Conservation (phyloP, 192 early-diverging fungal species). For the Coemansia sp. region DNA sequence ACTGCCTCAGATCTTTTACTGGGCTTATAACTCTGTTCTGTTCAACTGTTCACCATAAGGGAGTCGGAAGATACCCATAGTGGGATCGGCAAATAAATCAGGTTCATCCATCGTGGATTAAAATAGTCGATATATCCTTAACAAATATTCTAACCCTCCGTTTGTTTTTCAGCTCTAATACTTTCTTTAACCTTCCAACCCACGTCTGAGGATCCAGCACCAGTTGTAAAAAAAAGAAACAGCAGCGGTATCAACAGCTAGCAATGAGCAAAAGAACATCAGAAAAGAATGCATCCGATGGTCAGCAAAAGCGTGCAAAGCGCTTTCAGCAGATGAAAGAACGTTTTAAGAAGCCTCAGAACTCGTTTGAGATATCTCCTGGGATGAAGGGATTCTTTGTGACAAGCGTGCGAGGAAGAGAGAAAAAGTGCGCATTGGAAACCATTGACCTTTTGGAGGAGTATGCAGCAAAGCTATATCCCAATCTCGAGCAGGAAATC, state of each 20-base stretch:
- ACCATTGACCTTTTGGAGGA: constrained; percentile 52
- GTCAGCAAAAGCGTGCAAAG: constrained; percentile 49
- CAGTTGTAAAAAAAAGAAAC: background rate
- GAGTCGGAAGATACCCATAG: too few species aligned
- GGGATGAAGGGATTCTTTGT: constrained; percentile 56
- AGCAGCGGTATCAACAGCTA: background rate
- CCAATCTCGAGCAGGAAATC: constrained; percentile 43
- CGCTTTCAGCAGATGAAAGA: constrained; percentile 41
- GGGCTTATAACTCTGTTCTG: too few species aligned
- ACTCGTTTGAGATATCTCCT: constrained; percentile 49
- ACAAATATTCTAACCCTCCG: too few species aligned
- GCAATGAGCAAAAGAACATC: constrained; percentile 33
- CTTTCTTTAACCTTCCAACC: background rate
- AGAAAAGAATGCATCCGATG: constrained; percentile 14
- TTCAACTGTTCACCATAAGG: too few species aligned
- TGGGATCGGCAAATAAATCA: too few species aligned
- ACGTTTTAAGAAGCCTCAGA: constrained; percentile 44
- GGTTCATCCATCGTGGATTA: too few species aligned
- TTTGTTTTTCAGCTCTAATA: too few species aligned
- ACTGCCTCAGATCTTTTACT: too few species aligned
- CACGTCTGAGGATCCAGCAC: background rate
- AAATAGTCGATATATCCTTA: too few species aligned
- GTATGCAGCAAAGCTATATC: constrained; percentile 46
- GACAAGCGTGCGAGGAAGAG: constrained; percentile 43
- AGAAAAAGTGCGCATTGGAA: constrained; percentile 47